Base-by-base conservation (phyloP, 202 grass and related monocot genomes). In the Carex sylvatica region DNA sequence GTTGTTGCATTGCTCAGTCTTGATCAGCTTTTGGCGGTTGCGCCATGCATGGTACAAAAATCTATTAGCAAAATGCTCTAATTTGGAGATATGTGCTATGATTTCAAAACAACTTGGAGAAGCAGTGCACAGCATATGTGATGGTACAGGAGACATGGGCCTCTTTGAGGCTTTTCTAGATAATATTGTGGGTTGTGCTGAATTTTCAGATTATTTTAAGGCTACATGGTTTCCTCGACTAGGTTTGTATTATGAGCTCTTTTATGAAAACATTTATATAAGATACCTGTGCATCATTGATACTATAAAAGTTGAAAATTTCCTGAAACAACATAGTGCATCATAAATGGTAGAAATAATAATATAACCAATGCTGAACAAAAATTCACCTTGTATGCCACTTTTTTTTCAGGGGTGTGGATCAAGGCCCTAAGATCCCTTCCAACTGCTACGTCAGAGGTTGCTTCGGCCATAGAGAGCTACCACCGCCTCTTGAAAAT, bases 401-500 rank as follows among this genome's bases (percentile, higher is more conserved):
- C 26, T 9, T 26, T 58, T 82, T 38, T 85, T 88, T 69, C 85
- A 95, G 96, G 89, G 31, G 80, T 82, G 70, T 99, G 91, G 96
- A 86, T 61, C 46, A 58, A 75, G 84, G 47, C 87, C 78, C 81
- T 99, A 86, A 99, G 91, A 80, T 77, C 80, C 36, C 88, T 89
- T 54, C 89, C 91, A 0, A 46, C 92, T 70, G 92, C 92, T 65
- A 95, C 80, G 56, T 81, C 84, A 79, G 91, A 95, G 85, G 88
- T 89, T 70, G 87, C 96, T 70, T 86, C 92, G 80, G 86, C 96
- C 86, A 90, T 99, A 10, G 96, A 99, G 84, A 90, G 80, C 44
- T 99, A 99, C 74, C 96, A 95, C 84, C 89, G 91, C 74, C 88
- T 90, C 63, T 83, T 99, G 81, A 99, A 99, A 83, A 87, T 99